Evolutionary conservation across 2,329 filamentous ascomycete species (phyloP), one percentile per base, ranked within the genome.

Genomic region (Lachnum nothofagi): DNA sequence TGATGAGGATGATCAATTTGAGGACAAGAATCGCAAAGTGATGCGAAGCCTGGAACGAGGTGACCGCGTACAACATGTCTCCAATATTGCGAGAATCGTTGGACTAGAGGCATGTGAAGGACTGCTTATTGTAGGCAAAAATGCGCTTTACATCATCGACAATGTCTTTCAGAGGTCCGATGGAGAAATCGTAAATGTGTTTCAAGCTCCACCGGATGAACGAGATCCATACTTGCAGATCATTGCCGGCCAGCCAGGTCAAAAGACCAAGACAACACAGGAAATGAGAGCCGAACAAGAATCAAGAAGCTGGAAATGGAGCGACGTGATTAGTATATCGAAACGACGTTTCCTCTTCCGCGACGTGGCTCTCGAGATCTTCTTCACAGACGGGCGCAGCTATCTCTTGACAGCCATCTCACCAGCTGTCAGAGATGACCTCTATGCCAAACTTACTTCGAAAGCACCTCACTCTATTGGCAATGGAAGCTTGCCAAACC

Each of bases 11-110:
- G 82, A 85, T 57, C 85, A 83, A 1, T 94, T 94, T 54, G 94
- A 98, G 68, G 94, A 98, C 67, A 97, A 96, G 72, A 97, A 98
- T 63, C 81, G 94, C 38, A 96, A 96, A 67, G 91, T 98, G 38
- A 94, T 97, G 89, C 81, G 93, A 44, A 91, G 89, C 55, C 75
- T 98, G 9, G 86, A 95, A 59, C 85, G 86, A 10, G 90, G 91
- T 4, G 93, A 98, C 61, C 81, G 91, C 48, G 91, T 98, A 2
- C 88, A 96, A 65, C 86, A 88, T 48, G 89, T 96, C 1, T 95
- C 89, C 74, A 98, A 98, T 60, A 85, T 97, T 42, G 97, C 93
- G 14, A 85, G 93, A 9, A 91, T 98, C 46, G 84, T 95, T 25
- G 93, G 93, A 8, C 75, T 98, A 3, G 93, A 98, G 64, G 91